Conservation (phyloP, 768 basidiomycete species). For the Phlegmacium glaucopus region DNA sequence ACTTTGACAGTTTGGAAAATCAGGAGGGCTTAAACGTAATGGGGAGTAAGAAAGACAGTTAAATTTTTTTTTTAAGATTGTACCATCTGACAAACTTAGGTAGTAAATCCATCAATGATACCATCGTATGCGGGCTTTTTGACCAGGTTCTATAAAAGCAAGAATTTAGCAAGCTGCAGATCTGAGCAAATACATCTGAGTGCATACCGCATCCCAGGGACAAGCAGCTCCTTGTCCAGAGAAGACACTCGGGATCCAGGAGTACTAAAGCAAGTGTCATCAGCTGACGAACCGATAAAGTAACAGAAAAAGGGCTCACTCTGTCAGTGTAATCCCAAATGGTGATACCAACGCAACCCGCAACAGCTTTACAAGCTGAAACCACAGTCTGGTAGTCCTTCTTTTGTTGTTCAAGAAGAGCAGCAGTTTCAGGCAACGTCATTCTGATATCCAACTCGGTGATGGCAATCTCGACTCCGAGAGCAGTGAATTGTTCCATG, state of each 20-base stretch:
- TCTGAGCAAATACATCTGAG: neutral
- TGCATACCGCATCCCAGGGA: conserved; percentile 35
- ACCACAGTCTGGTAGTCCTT: conserved; percentile 57
- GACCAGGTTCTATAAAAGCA: conserved; percentile 29
- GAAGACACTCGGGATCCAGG: conserved; percentile 38
- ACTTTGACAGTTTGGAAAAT: no score
- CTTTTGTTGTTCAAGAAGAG: conserved; percentile 50
- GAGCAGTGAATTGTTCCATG: conserved; percentile 48
- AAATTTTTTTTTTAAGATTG: no score
- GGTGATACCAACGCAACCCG: conserved; percentile 41
- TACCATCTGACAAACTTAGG: neutral
- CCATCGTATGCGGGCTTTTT: conserved; percentile 46
- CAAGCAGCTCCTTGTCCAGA: conserved; percentile 35
- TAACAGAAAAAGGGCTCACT: conserved; percentile 5
- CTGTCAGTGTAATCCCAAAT: conserved; percentile 47
- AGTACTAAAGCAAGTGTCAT: conserved; percentile 22
- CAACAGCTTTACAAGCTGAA: conserved; percentile 45
- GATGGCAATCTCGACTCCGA: conserved; percentile 65
- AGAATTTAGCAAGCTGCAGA: neutral
- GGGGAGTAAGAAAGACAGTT: no score
- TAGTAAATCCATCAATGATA: conserved; percentile 33
- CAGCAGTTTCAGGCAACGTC: conserved; percentile 46
- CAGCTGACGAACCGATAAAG: neutral
- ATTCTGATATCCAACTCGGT: conserved; percentile 69
- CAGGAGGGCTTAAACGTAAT: no score